A percentile compares a stretch with the other conserved stretches of the same genome.
phyloP scores from a whole-genome alignment of 371 early-diverging fungal genomes.

The Rhizopus arrhizus region DNA sequence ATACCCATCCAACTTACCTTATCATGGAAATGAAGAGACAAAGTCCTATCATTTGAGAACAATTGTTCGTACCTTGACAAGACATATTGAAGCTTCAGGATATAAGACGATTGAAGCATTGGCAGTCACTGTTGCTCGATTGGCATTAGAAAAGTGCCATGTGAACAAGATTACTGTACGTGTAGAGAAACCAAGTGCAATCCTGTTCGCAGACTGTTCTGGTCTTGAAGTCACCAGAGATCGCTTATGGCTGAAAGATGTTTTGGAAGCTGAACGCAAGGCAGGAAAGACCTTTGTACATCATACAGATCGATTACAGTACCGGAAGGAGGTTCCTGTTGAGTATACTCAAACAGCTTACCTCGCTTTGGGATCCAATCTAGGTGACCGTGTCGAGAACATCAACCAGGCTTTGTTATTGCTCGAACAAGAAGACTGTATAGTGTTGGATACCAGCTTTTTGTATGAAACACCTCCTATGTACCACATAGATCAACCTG shows the following conservation, averaged over 20 bases:
- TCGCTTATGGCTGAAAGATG: constrained; percentile 48
- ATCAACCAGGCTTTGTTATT: constrained; percentile 74
- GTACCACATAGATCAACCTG: constrained; percentile 92
- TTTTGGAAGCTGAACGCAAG: constrained; percentile 38
- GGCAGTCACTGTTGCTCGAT: constrained; percentile 71
- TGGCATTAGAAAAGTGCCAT: constrained; percentile 78
- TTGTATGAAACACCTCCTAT: constrained; percentile 96
- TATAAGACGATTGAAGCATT: constrained; percentile 88
- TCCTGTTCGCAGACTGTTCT: constrained; percentile 89
- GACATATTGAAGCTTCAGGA: constrained; percentile 68
- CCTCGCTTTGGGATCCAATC: constrained; percentile 91
- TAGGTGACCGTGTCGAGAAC: constrained; percentile 82
- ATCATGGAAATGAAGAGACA: constrained; percentile 53
- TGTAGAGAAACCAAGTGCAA: constrained; percentile 90
- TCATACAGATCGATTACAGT: constrained; percentile 20
- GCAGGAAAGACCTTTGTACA: constrained; percentile 37
- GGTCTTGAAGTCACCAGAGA: constrained; percentile 91
- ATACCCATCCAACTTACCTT: constrained; percentile 58
- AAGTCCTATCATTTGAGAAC: constrained; percentile 81
- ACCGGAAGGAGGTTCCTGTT: constrained; percentile 37
- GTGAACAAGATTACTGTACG: constrained; percentile 83
- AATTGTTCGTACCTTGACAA: constrained; percentile 76
- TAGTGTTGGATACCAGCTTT: constrained; percentile 91
- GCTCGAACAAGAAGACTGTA: constrained; percentile 57
- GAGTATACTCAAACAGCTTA: constrained; percentile 54